A percentile compares a stretch with the other conserved stretches of the same genome.
These are phyloP conservation scores for Thoreauomyces humboldtii DNA, from an alignment of 192 early-diverging fungal species.

Conservation along the genomic window DNA sequence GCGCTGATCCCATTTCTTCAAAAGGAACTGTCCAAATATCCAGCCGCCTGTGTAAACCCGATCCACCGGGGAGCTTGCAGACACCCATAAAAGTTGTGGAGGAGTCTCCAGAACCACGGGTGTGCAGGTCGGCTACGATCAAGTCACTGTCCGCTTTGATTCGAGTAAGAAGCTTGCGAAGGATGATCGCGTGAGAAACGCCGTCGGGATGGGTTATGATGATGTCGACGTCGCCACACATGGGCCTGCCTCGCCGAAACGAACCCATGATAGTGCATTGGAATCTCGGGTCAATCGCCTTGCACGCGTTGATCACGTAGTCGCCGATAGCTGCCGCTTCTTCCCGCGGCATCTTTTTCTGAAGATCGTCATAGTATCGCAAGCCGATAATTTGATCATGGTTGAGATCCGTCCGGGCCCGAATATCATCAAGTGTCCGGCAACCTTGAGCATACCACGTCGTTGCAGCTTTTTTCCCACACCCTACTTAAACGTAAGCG, in stretches of 20 bases:
- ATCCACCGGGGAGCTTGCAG: slow-evolving; percentile 24
- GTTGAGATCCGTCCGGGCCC: slow-evolving; percentile 33
- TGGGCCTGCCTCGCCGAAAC: slow-evolving; percentile 38
- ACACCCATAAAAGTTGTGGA: slow-evolving; percentile 35
- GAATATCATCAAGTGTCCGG: slow-evolving; percentile 45
- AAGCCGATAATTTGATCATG: slow-evolving; percentile 44
- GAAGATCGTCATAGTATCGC: slow-evolving; percentile 44
- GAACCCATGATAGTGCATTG: slow-evolving; percentile 40
- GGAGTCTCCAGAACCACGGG: neutral
- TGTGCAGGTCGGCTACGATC: slow-evolving; percentile 25
- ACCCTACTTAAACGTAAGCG: too few relatives aligned
- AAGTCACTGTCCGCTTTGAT: slow-evolving; percentile 14
- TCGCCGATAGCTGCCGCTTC: slow-evolving; percentile 35
- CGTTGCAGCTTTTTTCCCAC: slow-evolving; percentile 19
- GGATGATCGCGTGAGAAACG: slow-evolving; percentile 12
- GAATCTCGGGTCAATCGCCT: slow-evolving; percentile 27
- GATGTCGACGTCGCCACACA: slow-evolving; percentile 49
- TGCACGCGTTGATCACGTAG: slow-evolving; percentile 15
- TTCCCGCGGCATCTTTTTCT: slow-evolving; percentile 39
- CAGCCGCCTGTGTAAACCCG: slow-evolving; percentile 34
- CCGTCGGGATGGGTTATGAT: slow-evolving; percentile 30
- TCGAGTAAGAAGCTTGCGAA: slow-evolving; percentile 9
- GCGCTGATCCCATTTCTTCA: slow-evolving; percentile 42
- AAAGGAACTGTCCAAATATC: slow-evolving; percentile 44
- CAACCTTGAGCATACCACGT: slow-evolving; percentile 40